Percentiles rank a stretch among this genome's conserved stretches.
phyloP scores from a whole-genome alignment of 1,284 basidiomycete species.

The Ceratobasidium sp. region DNA sequence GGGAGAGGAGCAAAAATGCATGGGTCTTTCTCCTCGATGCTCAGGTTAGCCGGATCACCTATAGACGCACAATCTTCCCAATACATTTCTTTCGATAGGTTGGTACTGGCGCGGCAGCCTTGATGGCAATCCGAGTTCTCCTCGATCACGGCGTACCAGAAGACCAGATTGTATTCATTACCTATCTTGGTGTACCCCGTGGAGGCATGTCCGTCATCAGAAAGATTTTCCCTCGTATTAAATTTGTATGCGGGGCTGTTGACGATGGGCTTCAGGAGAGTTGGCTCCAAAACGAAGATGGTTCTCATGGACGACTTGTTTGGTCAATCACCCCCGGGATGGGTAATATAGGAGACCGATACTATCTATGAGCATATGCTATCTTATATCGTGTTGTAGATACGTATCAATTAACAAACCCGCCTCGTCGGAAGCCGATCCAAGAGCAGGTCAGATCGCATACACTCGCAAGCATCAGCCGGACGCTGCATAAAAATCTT shows the following conservation, averaged over 20 bases:
- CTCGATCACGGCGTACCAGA: slow-evolving; percentile 93
- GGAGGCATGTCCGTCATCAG: slow-evolving; percentile 82
- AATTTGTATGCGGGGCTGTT: slow-evolving; percentile 82
- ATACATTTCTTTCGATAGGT: slow-evolving; percentile 62
- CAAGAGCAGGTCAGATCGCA: too few species aligned
- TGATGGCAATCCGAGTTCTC: slow-evolving; percentile 96
- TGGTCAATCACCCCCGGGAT: slow-evolving; percentile 76
- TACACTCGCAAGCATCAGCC: background rate
- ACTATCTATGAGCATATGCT: slow-evolving; percentile 37
- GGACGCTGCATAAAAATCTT: too few species aligned
- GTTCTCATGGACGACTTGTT: slow-evolving; percentile 59
- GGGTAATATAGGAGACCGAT: slow-evolving; percentile 70
- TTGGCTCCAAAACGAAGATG: slow-evolving; percentile 61
- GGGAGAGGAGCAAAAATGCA: slow-evolving; percentile 68
- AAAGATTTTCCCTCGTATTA: slow-evolving; percentile 81
- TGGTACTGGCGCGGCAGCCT: slow-evolving; percentile 91
- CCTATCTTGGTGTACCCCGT: slow-evolving; percentile 82
- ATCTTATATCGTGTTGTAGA: too few species aligned
- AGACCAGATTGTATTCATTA: slow-evolving; percentile 84
- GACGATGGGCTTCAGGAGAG: slow-evolving; percentile 76
- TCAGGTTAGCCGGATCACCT: slow-evolving; percentile 62
- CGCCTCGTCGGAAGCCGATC: background rate
- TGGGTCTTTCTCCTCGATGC: slow-evolving; percentile 94
- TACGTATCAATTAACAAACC: too few species aligned
- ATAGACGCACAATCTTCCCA: background rate